Base-by-base conservation (phyloP, 2,329 filamentous ascomycete species). In the Aspergillus neotritici region DNA sequence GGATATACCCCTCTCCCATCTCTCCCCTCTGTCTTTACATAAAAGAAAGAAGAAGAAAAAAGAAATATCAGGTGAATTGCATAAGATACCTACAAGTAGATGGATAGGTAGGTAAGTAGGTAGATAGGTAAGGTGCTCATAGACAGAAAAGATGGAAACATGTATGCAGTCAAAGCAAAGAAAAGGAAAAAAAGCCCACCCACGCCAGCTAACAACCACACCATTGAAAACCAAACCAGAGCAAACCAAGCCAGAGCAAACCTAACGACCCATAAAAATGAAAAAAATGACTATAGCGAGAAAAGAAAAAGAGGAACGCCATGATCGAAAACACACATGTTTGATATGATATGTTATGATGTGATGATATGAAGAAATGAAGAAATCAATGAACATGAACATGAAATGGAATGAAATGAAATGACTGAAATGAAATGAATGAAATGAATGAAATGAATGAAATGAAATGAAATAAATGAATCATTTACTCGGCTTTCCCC, bases 401-500 rank as follows among this genome's bases (percentile, higher is more conserved):
- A n/a, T n/a, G n/a, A n/a, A n/a, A n/a, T n/a, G n/a, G n/a, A n/a
- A n/a, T n/a, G n/a, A n/a, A n/a, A n/a, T n/a, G n/a, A n/a, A n/a
- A n/a, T n/a, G 21, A 41, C 33, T 40, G 17, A 30, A 31, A 17
- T 11, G 39, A 15, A 34, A 36, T 25, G n/a, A 32, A 33, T 11
- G 15, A 12, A 31, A 39, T 31, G 28, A 37, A 37, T 5, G 28
- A 8, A 25, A 21, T 31, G 34, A 29, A 16, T 13, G 8, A 16
- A 31, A 34, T 13, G 16, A 29, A 38, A 40, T 31, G 16, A 16
- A 31, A n/a, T 40, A 13, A 34, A 10, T 25, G 21, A 8, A 46
- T 52, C n/a, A n/a, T n/a, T n/a, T 55, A 69, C 47, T 71, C 69
- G 25, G 60, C 53, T 40, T 66, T 68, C 3, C 69, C 69, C 47